Evolutionary conservation across 176 grass and related monocot species (phyloP), one percentile per base, ranked within the genome.

Genomic region (Oryza punctata): DNA sequence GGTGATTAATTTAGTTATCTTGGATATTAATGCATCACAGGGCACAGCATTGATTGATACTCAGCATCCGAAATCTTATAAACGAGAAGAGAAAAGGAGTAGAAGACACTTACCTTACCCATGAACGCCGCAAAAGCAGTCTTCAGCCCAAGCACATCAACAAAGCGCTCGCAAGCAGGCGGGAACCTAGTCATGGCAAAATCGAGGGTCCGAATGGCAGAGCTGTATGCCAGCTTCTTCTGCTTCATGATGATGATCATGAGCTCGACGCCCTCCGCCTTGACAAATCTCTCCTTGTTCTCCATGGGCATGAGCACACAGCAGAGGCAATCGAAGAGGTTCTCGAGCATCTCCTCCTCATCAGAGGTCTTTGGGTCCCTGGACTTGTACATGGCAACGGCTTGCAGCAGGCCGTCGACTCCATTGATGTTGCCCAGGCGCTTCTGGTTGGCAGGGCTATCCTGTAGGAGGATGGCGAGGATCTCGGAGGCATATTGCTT

Each of bases 201-300:
- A 89, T 99, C 93, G 4, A 99, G 49, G 2, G 91, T 90, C 52
- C 91, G 78, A 64, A 96, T 96, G 4, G 96, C 91, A 0, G 96
- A 98, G 65, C 89, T 90, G 80, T 98, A 98, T 0, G 91, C 93
- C 0, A 92, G 84, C 41, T 99, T 99, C 83, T 96, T 99, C 91
- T 99, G 96, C 71, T 99, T 99, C 87, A 96, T 94, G 75, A 99
- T 99, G 76, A 96, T 99, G 72, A 95, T 98, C 96, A 98, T 98
- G 74, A 98, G 87, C 80, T 98, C 96, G 0, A 98, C 93, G 3
- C 96, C 96, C 63, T 98, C 93, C 0, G 96, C 94, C 78, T 98
- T 98, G 87, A 98, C 84, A 67, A 98, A 98, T 65, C 90, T 91
- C 85, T 98, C 96, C 88, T 98, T 98, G 75, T 98, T 98, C 87